Evolutionary conservation across 148 eudicot species (phyloP).

Genomic region (Nepenthes mirabilis): DNA sequence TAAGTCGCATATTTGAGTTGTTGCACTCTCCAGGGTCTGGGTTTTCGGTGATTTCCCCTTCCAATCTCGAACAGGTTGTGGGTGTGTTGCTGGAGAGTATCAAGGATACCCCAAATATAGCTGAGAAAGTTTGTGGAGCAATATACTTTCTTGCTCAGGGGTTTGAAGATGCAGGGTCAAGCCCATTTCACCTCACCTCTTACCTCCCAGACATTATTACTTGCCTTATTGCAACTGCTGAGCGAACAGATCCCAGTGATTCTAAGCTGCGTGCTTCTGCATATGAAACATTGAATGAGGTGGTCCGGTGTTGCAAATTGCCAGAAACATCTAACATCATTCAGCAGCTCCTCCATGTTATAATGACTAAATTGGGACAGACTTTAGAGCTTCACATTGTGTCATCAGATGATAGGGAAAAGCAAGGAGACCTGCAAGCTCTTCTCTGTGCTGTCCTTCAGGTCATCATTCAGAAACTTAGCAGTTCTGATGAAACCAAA

Average conservation of each 20-base stretch:
- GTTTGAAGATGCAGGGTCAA: constrained; percentile 38
- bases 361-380: constrained; percentile 36
- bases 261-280: constrained; percentile 49
- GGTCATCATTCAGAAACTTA: constrained; percentile 50
- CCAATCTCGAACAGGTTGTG: not conserved
- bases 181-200: constrained; percentile 38
- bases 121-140: constrained; percentile 57
- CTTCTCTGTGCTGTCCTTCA: constrained; percentile 51
- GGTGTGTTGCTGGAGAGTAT: not conserved
- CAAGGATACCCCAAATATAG: constrained; percentile 20
- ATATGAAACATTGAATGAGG: constrained; percentile 60
- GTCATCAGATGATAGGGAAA: constrained; percentile 45
- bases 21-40: not conserved
- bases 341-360: constrained; percentile 33
- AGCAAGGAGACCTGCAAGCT: constrained; percentile 57
- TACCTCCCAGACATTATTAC: constrained; percentile 38
- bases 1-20: constrained; percentile 1
- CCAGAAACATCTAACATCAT: constrained; percentile 35
- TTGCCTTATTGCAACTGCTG: constrained; percentile 39
- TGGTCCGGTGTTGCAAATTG: constrained; percentile 42
- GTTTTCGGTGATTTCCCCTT: not conserved
- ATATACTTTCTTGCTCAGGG: constrained; percentile 62
- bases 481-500: constrained; percentile 29
- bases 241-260: constrained; percentile 39
- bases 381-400: constrained; percentile 37